Conservation (phyloP, 305 asterid genomes). For the Solanum hybrid region DNA sequence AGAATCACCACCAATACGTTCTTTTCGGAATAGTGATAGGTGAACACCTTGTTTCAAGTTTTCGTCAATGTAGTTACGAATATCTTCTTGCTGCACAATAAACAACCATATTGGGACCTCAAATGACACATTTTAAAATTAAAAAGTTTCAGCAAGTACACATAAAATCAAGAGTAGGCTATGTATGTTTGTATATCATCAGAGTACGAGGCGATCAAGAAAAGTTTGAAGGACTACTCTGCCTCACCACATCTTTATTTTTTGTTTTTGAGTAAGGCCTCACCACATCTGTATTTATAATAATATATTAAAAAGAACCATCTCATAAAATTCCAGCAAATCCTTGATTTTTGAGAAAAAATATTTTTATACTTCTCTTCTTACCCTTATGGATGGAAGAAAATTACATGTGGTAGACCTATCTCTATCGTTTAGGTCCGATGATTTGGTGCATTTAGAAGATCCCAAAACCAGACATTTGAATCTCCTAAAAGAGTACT, state of each 20-base stretch:
- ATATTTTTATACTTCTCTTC: neutral
- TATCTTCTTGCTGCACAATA: conserved; percentile 94
- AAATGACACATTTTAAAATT: neutral
- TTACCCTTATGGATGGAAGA: neutral
- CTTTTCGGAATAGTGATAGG: conserved; percentile 75
- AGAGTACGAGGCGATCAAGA: neutral
- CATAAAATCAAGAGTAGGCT: neutral
- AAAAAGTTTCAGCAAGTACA: neutral
- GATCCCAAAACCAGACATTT: neutral
- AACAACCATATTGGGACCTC: conserved; percentile 3
- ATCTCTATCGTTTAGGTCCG: neutral
- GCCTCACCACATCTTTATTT: neutral
- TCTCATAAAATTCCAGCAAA: neutral
- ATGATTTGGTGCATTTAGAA: neutral
- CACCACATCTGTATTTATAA: neutral
- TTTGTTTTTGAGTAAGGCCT: neutral
- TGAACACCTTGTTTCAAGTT: conserved; percentile 69
- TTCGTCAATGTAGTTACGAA: conserved; percentile 68
- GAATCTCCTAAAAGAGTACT: neutral
- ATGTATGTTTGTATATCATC: neutral
- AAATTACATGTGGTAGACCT: neutral
- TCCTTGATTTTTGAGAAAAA: neutral
- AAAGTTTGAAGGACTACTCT: neutral
- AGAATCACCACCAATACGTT: conserved; percentile 91
- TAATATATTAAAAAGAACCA: neutral